Evolutionary conservation across 768 basidiomycete genomes (phyloP).

Genomic region (Rhodotorula kratochvilovae): DNA sequence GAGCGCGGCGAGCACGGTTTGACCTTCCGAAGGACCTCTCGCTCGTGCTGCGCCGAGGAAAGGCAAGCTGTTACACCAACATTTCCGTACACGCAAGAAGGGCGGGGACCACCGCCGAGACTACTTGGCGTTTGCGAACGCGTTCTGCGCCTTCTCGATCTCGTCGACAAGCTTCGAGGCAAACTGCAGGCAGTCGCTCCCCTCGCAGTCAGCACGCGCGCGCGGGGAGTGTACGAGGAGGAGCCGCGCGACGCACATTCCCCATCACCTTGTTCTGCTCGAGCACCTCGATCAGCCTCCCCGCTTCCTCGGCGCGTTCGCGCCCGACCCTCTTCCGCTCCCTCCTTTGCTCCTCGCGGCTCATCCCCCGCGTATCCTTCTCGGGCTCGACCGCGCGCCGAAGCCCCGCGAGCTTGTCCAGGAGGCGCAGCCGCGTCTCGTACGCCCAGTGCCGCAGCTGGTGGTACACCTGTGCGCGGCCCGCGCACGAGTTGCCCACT

Average conservation of each 20-base stretch:
- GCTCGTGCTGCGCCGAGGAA: too few species aligned
- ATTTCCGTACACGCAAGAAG: too few species aligned
- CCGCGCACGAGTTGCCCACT: slow-evolving; percentile 24
- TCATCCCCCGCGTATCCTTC: not conserved
- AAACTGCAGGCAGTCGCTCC: too few species aligned
- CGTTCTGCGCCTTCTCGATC: not conserved
- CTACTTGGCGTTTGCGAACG: slow-evolving; percentile 1
- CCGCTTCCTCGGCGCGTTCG: not conserved
- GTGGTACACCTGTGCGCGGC: slow-evolving; percentile 7
- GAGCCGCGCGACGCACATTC: not conserved
- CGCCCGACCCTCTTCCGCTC: not conserved
- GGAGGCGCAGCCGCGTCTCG: not conserved
- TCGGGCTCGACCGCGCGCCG: not conserved
- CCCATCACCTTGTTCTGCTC: slow-evolving; percentile 1
- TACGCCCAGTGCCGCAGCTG: slow-evolving; percentile 7
- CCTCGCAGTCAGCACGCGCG: too few species aligned
- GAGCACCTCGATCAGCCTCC: not conserved
- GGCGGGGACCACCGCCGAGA: not conserved
- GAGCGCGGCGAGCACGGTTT: too few species aligned
- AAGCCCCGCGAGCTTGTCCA: not conserved
- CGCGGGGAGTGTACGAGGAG: too few species aligned
- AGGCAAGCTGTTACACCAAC: too few species aligned
- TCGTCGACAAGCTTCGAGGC: not conserved
- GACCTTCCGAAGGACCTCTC: too few species aligned
- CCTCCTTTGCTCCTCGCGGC: not conserved